These are phyloP conservation scores for Corinectria fuckeliana DNA, from an alignment of 2,329 filamentous ascomycete genomes.

Conservation along the genomic window DNA sequence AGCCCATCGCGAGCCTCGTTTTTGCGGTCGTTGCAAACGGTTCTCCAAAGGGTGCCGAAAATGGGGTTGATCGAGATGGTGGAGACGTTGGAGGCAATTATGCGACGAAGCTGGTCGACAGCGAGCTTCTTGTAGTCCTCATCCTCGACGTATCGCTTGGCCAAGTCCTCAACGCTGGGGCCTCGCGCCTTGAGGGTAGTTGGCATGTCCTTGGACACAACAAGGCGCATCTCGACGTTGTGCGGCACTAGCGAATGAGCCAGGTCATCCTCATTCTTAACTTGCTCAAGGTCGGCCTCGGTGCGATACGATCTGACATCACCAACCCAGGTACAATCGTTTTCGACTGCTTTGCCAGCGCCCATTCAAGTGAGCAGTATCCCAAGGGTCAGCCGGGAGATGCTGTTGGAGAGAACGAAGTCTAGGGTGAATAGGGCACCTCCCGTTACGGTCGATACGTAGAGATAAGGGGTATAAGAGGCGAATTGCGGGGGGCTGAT, in stretches of 20 bases:
- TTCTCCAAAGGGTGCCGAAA: constrained; percentile 57
- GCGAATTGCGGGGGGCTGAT: constrained; percentile 36
- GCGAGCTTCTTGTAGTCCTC: constrained; percentile 47
- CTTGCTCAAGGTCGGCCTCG: constrained; percentile 22
- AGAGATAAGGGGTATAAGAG: constrained; percentile 46
- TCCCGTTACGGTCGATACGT: constrained; percentile 49
- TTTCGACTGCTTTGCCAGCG: constrained; percentile 18
- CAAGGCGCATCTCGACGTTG: constrained; percentile 14
- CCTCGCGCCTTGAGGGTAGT: constrained; percentile 32
- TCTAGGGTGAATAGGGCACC: constrained; percentile 48
- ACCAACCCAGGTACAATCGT: constrained; percentile 12
- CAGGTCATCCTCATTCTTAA: constrained; percentile 13
- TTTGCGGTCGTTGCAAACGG: constrained; percentile 54
- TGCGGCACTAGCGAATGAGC: too few relatives aligned
- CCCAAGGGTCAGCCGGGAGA: constrained; percentile 50
- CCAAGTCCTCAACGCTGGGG: constrained; percentile 43
- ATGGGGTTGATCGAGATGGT: constrained; percentile 56
- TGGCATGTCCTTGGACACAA: constrained; percentile 34
- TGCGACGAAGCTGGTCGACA: constrained; percentile 46
- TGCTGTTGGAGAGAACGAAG: constrained; percentile 31
- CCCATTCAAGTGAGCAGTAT: constrained; percentile 34
- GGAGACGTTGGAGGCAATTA: constrained; percentile 52
- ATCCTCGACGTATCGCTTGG: constrained; percentile 49
- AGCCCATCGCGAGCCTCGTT: constrained; percentile 50
- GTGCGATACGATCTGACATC: constrained; percentile 18